phyloP scores from a whole-genome alignment of 805 yeast species.

The Candida tibetensis region DNA sequence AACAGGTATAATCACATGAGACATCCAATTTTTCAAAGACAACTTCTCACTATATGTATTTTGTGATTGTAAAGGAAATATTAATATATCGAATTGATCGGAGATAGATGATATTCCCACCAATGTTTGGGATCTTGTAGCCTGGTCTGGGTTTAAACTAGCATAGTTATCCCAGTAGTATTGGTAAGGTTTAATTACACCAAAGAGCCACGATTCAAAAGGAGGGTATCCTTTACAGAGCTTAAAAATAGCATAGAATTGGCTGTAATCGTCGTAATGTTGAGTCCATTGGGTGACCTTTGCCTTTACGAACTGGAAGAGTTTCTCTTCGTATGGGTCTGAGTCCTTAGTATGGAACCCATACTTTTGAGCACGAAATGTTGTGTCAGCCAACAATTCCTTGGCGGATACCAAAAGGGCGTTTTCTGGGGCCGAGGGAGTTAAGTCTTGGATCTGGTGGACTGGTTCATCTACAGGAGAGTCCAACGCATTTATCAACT shows the following conservation, averaged over 20 bases:
- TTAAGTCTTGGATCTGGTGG: neutral
- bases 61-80: conserved; percentile 19
- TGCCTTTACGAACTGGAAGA: conserved; percentile 7
- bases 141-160: conserved; percentile 2
- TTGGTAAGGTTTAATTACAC: conserved; percentile 25
- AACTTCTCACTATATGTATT: conserved; percentile 11
- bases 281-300: conserved; percentile 7
- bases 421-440: neutral
- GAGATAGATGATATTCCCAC: neutral
- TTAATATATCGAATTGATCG: conserved; percentile 21
- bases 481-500: neutral
- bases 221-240: conserved; percentile 12
- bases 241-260: conserved; percentile 14
- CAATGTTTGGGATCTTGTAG: neutral
- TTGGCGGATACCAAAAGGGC: neutral
- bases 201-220: conserved; percentile 27
- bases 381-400: neutral
- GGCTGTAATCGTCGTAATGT: conserved; percentile 17
- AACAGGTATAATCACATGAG: conserved; percentile 29
- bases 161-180: conserved; percentile 31
- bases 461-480: neutral
- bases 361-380: neutral
- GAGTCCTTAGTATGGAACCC: conserved; percentile 37
- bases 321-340: neutral
- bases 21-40: conserved; percentile 22